Conservation (phyloP, 192 early-diverging fungal species). For the Entomortierella parvispora region DNA sequence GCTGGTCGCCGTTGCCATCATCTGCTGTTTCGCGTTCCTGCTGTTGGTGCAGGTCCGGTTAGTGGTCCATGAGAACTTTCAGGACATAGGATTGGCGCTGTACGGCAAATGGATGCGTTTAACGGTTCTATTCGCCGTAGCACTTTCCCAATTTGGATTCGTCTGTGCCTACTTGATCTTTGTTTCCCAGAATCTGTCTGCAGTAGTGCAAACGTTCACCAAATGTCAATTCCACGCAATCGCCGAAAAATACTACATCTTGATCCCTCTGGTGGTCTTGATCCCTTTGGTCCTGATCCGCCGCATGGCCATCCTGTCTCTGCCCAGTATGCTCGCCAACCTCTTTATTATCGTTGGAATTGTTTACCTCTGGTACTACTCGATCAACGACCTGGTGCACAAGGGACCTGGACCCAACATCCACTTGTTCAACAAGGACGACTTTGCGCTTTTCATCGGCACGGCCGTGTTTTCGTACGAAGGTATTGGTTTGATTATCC, state of each 20-base stretch:
- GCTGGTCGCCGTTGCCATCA: constrained; percentile 65
- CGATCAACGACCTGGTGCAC: constrained; percentile 55
- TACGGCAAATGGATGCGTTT: constrained; percentile 50
- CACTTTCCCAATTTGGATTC: constrained; percentile 83
- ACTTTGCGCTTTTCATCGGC: constrained; percentile 77
- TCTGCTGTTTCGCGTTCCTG: constrained; percentile 72
- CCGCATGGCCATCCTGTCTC: constrained; percentile 63
- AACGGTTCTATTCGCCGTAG: constrained; percentile 62
- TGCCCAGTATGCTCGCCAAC: constrained; percentile 76
- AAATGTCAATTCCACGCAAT: constrained; percentile 63
- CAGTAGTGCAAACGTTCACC: constrained; percentile 77
- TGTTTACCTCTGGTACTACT: constrained; percentile 70
- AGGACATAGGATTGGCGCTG: constrained; percentile 50
- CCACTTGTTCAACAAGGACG: constrained; percentile 63
- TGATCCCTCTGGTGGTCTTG: constrained; percentile 78
- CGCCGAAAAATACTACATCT: constrained; percentile 74
- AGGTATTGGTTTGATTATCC: constrained; percentile 54
- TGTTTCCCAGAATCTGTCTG: constrained; percentile 83
- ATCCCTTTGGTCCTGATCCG: constrained; percentile 77
- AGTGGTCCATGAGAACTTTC: constrained; percentile 70
- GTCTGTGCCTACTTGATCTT: constrained; percentile 92
- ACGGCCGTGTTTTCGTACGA: constrained; percentile 71
- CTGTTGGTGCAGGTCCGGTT: constrained; percentile 69
- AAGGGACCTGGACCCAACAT: constrained; percentile 59
- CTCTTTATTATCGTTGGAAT: constrained; percentile 80